phyloP scores from a whole-genome alignment of 2,329 filamentous ascomycete genomes.

The Venturia effusa region DNA sequence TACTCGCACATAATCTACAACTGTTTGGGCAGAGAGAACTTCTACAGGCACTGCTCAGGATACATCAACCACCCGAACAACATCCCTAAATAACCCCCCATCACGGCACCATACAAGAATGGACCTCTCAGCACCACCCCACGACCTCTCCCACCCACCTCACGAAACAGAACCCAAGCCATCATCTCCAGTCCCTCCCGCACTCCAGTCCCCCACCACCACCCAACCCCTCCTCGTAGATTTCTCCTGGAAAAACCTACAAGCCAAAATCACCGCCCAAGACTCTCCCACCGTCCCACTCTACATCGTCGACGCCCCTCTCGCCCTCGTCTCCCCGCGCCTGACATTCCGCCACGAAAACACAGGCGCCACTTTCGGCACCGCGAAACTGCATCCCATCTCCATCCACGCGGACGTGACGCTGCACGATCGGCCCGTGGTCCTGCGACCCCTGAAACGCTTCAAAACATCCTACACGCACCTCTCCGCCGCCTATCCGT shows the following conservation, averaged over 20 bases:
- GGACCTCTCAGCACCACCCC: constrained; percentile 10
- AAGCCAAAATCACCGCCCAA: constrained; percentile 16
- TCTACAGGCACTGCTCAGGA: no score
- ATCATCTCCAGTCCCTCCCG: background rate
- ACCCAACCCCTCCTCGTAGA: constrained; percentile 13
- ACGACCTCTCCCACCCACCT: background rate
- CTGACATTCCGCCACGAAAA: background rate
- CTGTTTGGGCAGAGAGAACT: no score
- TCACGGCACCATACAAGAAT: no score
- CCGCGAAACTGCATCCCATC: background rate
- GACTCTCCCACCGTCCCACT: constrained; percentile 13
- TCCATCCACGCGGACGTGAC: background rate
- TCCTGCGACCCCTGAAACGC: background rate
- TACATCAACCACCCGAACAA: no score
- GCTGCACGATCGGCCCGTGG: background rate
- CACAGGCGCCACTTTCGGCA: background rate
- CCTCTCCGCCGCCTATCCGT: background rate
- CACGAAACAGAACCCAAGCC: constrained; percentile 12
- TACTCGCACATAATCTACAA: no score
- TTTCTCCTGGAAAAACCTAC: constrained; percentile 21
- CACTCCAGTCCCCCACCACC: background rate
- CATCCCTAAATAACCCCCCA: no score
- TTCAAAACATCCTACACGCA: background rate
- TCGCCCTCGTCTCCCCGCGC: background rate
- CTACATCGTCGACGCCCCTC: background rate